Conservation (phyloP, 2,329 filamentous ascomycete genomes). For the Periconia sp. region DNA sequence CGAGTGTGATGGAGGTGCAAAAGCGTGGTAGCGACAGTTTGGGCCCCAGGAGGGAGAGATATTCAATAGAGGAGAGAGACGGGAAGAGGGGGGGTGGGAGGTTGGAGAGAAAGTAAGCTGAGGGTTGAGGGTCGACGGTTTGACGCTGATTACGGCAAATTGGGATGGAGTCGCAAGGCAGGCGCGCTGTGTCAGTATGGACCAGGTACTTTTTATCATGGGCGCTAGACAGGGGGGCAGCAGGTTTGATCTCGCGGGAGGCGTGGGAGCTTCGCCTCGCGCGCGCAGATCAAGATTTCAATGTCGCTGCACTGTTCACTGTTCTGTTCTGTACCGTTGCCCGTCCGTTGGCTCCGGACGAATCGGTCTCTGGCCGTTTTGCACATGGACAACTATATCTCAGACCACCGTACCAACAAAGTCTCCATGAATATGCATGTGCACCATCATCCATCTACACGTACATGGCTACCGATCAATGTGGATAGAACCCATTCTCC, state of each 20-base stretch:
- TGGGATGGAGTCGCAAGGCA: constrained; percentile 12
- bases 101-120: background rate
- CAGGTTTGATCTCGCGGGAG: constrained; percentile 23
- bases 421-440: no score
- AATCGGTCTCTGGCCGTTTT: background rate
- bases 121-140: constrained; percentile 12
- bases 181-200: no score
- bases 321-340: no score
- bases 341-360: background rate
- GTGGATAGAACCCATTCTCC: no score
- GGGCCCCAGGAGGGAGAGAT: constrained; percentile 1
- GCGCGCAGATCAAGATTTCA: constrained; percentile 21
- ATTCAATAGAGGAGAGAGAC: background rate
- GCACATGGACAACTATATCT: no score
- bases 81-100: background rate
- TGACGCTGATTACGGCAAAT: constrained; percentile 24
- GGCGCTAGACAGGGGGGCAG: constrained; percentile 2
- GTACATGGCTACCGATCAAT: no score
- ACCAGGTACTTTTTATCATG: background rate
- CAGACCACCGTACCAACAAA: no score
- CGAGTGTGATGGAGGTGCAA: constrained; percentile 5
- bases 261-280: constrained; percentile 12
- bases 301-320: no score
- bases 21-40: constrained; percentile 9
- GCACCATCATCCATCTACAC: no score